Conservation (phyloP, 2,329 filamentous ascomycete genomes). For the Trichoderma lentiforme region DNA sequence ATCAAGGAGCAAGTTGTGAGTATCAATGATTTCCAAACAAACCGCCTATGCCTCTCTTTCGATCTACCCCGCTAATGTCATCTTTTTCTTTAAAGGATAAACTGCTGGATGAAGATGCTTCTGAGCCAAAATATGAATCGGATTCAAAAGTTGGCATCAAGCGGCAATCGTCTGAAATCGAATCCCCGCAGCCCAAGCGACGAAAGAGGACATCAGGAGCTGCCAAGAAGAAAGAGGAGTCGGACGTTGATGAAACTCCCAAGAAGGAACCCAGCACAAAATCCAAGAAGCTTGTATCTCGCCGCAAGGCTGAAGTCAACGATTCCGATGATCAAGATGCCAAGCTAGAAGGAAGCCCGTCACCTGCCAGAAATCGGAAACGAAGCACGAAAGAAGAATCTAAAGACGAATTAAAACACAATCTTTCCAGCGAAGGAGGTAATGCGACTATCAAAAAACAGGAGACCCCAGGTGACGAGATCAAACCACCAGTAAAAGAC, state of each 20-base stretch:
- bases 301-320: constrained; percentile 19
- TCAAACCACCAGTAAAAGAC: not conserved
- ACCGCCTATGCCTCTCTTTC: not conserved
- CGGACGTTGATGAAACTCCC: constrained; percentile 22
- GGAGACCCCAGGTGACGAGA: constrained; percentile 17
- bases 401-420: constrained; percentile 14
- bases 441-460: constrained; percentile 1
- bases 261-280: constrained; percentile 25
- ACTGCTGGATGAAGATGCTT: constrained; percentile 32
- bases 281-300: constrained; percentile 13
- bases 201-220: constrained; percentile 36
- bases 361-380: constrained; percentile 18
- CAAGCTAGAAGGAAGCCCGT: not conserved
- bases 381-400: constrained; percentile 16
- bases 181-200: constrained; percentile 37
- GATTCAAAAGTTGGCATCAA: constrained; percentile 32
- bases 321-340: constrained; percentile 18
- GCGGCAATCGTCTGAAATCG: constrained; percentile 33
- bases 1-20: constrained; percentile 55
- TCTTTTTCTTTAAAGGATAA: constrained; percentile 30
- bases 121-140: constrained; percentile 28
- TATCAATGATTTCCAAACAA: constrained; percentile 17
- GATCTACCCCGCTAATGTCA: constrained; percentile 11
- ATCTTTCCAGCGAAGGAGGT: not conserved
- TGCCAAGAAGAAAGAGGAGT: constrained; percentile 33